phyloP scores from a whole-genome alignment of 495 filamentous ascomycete species.

The Hypoxylon cercidicola region DNA sequence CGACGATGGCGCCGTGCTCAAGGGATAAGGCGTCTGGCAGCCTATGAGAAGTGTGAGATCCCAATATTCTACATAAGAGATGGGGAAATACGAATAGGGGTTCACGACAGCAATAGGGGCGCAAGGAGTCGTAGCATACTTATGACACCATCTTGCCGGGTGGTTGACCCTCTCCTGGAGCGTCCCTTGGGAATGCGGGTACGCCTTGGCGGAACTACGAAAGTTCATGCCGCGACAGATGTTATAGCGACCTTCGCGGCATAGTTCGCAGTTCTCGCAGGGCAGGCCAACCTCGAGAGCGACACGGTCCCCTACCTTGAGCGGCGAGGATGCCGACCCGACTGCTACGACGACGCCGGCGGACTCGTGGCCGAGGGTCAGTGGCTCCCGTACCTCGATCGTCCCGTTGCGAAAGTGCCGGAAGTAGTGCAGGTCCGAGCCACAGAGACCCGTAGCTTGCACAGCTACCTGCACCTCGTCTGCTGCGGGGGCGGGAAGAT shows the following conservation, averaged over 20 bases:
- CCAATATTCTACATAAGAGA: not conserved
- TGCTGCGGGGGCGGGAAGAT: constrained; percentile 52
- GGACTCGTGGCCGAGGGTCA: constrained; percentile 72
- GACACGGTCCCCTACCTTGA: constrained; percentile 75
- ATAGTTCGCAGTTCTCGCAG: constrained; percentile 75
- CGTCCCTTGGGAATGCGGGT: constrained; percentile 84
- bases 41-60: constrained; percentile 35
- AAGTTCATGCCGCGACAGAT: constrained; percentile 85
- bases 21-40: constrained; percentile 71
- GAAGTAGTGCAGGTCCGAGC: constrained; percentile 77
- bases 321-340: constrained; percentile 53
- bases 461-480: constrained; percentile 67
- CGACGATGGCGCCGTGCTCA: constrained; percentile 77
- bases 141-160: constrained; percentile 73
- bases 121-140: constrained; percentile 51
- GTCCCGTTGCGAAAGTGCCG: constrained; percentile 73
- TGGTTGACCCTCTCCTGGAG: constrained; percentile 83
- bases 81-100: not conserved
- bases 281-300: constrained; percentile 85
- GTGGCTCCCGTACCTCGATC: constrained; percentile 69
- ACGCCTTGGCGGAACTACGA: constrained; percentile 78
- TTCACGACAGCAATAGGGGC: not conserved
- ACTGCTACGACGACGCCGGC: constrained; percentile 66
- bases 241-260: constrained; percentile 78
- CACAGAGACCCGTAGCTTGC: constrained; percentile 71